Base-by-base conservation (phyloP, 2,329 filamentous ascomycete species). In the Colletotrichum abscissum region DNA sequence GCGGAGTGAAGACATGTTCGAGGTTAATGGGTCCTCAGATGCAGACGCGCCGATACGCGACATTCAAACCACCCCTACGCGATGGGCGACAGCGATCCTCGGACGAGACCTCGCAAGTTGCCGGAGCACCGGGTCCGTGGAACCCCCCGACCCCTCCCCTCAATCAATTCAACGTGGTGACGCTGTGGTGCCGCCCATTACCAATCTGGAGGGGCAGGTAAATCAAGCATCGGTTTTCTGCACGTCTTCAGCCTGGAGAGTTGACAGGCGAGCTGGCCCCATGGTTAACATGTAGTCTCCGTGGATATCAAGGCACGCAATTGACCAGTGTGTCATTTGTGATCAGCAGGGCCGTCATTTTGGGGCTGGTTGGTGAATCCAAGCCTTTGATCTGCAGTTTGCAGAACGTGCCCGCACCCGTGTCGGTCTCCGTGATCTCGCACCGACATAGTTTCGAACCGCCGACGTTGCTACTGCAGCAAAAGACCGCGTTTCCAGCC, bases 71-170 rank as follows among this genome's bases (percentile, higher is more conserved):
- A 58, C 66, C 59, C 54, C 67, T 33, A 70, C 70, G 70, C 70
- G 66, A 73, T 60, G 70, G 49, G 59, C 19, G 26, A 35, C 56
- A 59, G 67, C 54, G 70, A 73, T 60, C 67, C 30, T 69, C n/a
- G 54, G 57, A 64, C 14, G n/a, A 42, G 52, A 30, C 22, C n/a
- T 30, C 30, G 28, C 38, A 42, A 55, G 14, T 55, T 38, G 19
- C 67, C 71, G 60, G 67, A 70, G 67, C 60, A 52, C 71, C 71
- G 71, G 67, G 67, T 66, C 71, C 67, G 67, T 57, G 56, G 67
- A 54, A 73, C 60, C 60, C 22, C 46, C 62, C 60, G 54, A 52
- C 46, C 67, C 46, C 60, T 52, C 46, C 67, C 46, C 60, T 52
- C 59, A n/a, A 16, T 11, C 49, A n/a, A 54, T 28, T n/a, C 35